Base-by-base conservation (phyloP, 768 basidiomycete genomes). In the Vishniacozyma victoriae region DNA sequence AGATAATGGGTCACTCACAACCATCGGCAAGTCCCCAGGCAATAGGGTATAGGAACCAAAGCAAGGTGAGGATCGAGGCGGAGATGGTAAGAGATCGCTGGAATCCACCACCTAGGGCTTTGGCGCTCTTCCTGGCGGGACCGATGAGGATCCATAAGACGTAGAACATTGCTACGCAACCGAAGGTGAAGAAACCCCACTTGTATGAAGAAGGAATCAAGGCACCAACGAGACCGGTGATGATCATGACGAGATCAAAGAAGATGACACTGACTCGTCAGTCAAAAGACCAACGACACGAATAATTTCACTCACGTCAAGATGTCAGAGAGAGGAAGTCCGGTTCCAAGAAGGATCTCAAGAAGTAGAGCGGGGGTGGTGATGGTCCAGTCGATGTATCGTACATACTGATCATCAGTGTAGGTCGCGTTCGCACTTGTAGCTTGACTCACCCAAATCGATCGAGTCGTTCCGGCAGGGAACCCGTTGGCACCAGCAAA, bases 11-110 rank as follows among this genome's bases (percentile, higher is more conserved):
- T 18, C 15, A 9, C n/a, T 26, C 5, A 13, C 14, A n/a, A 23
- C 23, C 18, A 24, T 16, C 20, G 13, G 4, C n/a, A 24, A 78
- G 70, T 41, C 76, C 80, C 80, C 80, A 81, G 20, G 73, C 75
- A 52, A 82, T 76, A 9, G 81, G 67, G 70, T 81, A 81, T n/a
- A 79, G 55, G 48, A 78, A 46, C 77, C 78, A 80, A 55, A 81
- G 72, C 68, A 80, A 74, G n/a, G 76, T 72, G 51, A 82, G 72
- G 70, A 75, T 75, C 13, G 54, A 57, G 3, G 78, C 75, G n/a
- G 75, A 74, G 16, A 27, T 55, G 37, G 62, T 57, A 67, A 74
- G 73, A 1, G 68, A 47, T 41, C 41, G 43, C 46, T 58, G 52
- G 60, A 58, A 69, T 9, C 60, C 66, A 31, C 54, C 24, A 16